Percentiles rank a stretch among this genome's conserved stretches.
Evolutionary conservation across 1,284 basidiomycete species (phyloP).

Genomic region (Gastroboletus turbinatus): DNA sequence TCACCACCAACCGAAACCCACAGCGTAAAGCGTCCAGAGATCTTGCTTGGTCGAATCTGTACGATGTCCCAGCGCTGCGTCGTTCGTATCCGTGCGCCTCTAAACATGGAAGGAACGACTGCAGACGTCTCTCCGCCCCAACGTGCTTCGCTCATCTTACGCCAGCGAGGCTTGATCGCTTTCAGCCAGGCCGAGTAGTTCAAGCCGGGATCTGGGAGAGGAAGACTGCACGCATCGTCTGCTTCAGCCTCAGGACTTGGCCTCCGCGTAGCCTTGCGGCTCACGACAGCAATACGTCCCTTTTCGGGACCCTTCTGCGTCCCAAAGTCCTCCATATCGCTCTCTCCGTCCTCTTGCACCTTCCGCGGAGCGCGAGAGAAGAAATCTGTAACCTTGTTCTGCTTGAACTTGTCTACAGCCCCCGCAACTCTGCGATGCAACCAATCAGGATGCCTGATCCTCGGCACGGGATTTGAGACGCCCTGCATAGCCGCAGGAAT

Average conservation of each 20-base stretch:
- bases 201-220: slow-evolving; percentile 57
- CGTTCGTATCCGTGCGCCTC: slow-evolving; percentile 63
- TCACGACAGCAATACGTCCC: slow-evolving; percentile 57
- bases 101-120: slow-evolving; percentile 78
- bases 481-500: slow-evolving; percentile 99
- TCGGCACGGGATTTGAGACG: slow-evolving; percentile 93
- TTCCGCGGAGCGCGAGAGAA: slow-evolving; percentile 50
- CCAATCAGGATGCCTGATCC: slow-evolving; percentile 98
- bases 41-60: slow-evolving; percentile 79
- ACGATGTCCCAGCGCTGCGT: slow-evolving; percentile 90
- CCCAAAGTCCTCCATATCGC: slow-evolving; percentile 73
- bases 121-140: slow-evolving; percentile 41
- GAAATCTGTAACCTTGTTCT: slow-evolving; percentile 97
- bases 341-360: slow-evolving; percentile 34
- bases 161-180: slow-evolving; percentile 84
- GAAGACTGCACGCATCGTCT: slow-evolving; percentile 29
- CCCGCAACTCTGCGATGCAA: slow-evolving; percentile 88
- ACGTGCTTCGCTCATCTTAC: slow-evolving; percentile 52
- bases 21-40: slow-evolving; percentile 83
- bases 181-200: slow-evolving; percentile 83
- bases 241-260: slow-evolving; percentile 43
- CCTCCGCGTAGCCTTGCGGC: slow-evolving; percentile 45
- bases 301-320: slow-evolving; percentile 31
- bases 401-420: slow-evolving; percentile 94
- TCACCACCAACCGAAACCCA: slow-evolving; percentile 89